Evolutionary conservation across 495 filamentous ascomycete species (phyloP).

Genomic region (Aspergillus cristatus): DNA sequence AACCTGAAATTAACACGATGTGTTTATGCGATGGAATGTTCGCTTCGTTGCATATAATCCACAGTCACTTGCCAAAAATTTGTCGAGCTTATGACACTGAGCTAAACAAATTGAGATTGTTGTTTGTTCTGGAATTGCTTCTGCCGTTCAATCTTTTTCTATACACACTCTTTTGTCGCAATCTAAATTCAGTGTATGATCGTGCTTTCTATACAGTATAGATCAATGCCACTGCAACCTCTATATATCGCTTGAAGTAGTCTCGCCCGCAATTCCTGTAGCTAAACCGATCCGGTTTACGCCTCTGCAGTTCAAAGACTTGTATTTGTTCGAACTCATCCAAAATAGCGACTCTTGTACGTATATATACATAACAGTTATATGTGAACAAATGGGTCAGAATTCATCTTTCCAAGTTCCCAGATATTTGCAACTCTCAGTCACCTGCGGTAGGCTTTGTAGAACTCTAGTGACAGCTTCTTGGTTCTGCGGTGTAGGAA

Average conservation of each 20-base stretch:
- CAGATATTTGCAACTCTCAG: constrained; percentile 29
- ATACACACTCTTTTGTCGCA: too few species aligned
- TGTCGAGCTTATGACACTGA: constrained; percentile 15
- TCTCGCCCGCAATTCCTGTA: too few species aligned
- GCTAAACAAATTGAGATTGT: constrained; percentile 14
- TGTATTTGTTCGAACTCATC: too few species aligned
- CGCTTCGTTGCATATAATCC: constrained; percentile 21
- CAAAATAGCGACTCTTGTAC: too few species aligned
- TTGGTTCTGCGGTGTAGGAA: constrained; percentile 14
- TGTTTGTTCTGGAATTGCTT: constrained; percentile 1
- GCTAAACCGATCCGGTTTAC: too few species aligned
- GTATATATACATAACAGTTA: neutral
- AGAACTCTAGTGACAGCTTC: constrained; percentile 22
- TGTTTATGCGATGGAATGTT: constrained; percentile 28
- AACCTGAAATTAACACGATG: constrained; percentile 20
- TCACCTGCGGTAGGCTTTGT: constrained; percentile 18
- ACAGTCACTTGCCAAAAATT: constrained; percentile 15
- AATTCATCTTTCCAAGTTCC: constrained; percentile 38
- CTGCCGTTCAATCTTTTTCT: too few species aligned
- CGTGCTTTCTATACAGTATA: constrained; percentile 1
- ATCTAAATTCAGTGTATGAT: too few species aligned
- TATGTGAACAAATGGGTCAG: constrained; percentile 3
- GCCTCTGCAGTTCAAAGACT: too few species aligned
- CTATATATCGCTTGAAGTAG: too few species aligned
- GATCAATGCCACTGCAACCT: constrained; percentile 2